Base-by-base conservation (phyloP, 345 rosid genomes). In the Sonneratia alba region DNA sequence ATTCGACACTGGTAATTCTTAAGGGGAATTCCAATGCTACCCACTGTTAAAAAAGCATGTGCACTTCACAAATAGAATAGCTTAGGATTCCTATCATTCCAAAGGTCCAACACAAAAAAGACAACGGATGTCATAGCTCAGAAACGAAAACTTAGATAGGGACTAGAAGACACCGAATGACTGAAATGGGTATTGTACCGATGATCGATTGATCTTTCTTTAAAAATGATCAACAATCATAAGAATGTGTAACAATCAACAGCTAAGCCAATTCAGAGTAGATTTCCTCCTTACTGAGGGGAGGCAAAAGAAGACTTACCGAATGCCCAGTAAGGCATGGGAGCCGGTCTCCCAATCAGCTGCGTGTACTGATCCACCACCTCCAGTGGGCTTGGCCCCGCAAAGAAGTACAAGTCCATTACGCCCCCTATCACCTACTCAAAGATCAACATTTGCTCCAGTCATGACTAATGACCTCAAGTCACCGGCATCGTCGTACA, bases 271-370 rank as follows among this genome's bases (percentile, higher is more conserved):
- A 40, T 40, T 40, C 43, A 40, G 43, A 4, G 43, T 8, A 40
- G 43, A 40, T 0, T 40, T 40, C 9, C 43, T 4, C 15, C 18
- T 63, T 1, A 63, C 1, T 7, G 22, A 11, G 32, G 7, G 9
- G 3, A 53, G 14, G 22, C 13, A 48, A 73, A 14, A 4, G 70
- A 64, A 59, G 38, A 67, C 79, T 36, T 85, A 93, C 99, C 99
- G 67, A 96, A 75, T 73, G 99, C 77, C 99, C 99, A 96, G 84
- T 91, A 92, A 63, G 99, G 99, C 99, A 92, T 92, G 2, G 99
- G 88, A 73, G 99, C 99, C 27, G 99, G 99, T 45, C 99, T 81
- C 65, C 99, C 99, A 71, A 94, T 82, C 2, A 94, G 76, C 34
- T 78, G 27, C 3, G 99, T 94, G 55, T 94, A 94, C 79, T 94